Base-by-base conservation (phyloP, 345 rosid genomes). In the Aquilaria sinensis region DNA sequence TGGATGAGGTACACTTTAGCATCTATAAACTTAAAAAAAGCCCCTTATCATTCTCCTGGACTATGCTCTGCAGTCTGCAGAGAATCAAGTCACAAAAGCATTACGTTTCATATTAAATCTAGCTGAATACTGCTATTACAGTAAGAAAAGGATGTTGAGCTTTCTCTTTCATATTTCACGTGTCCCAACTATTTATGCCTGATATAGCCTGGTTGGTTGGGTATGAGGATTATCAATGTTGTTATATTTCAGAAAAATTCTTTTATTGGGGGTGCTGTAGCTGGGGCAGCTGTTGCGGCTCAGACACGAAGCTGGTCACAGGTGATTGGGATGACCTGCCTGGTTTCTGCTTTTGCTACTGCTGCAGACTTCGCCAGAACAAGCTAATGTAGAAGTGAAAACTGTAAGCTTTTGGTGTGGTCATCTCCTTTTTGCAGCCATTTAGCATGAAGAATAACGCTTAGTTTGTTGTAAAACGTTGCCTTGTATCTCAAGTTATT, bases 231-330 rank as follows among this genome's bases (percentile, higher is more conserved):
- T 58, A 31, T 48, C 58, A 56, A 51, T 8, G 55, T 34, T 33
- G 29, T 65, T 65, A 33, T 47, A 53, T 48, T 70, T 49, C 80
- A 87, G 97, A 75, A 81, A 57, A 92, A 89, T 76, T 78, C 93
- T 66, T 72, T 87, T 54, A 70, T 85, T 31, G 98, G 84, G 31
- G 96, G 96, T 33, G 93, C 84, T 65, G 81, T 80, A 53, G 89
- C 96, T 37, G 96, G 91, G 31, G 96, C 93, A 64, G 84, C 85
- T 45, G 79, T 81, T 64, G 85, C 90, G 60, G 80, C 85, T 29
- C 73, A 79, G 62, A 78, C 95, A 47, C 75, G 89, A 72, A 83
- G 77, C 64, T 82, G 78, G 89, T 74, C 71, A 0, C 83, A 81
- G 53, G 80, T 92, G 32, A 64, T 82, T 49, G 74, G 73, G 62